Evolutionary conservation across 768 basidiomycete genomes (phyloP), one percentile per base, ranked within the genome.

Genomic region (Galerina sulciceps): DNA sequence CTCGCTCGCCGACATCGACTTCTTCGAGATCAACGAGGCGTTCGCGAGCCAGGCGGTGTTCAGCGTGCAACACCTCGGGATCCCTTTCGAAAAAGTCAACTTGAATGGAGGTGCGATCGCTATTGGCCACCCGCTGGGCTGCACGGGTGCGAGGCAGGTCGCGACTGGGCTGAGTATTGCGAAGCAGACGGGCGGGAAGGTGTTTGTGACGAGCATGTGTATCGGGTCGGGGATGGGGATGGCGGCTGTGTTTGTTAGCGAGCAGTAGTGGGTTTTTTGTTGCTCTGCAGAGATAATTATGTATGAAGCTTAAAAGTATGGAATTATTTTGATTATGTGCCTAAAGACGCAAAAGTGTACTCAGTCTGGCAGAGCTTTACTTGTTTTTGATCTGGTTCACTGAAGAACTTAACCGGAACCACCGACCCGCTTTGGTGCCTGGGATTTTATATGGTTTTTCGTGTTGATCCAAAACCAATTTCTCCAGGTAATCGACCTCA

Each of bases 181-280:
- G 10, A 94, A 87, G 79, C 85, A 92, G 72, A 88, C 85, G 46
- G 83, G 82, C 14, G 80, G 81, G 20, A 89, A 88, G 70, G 76
- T 96, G 61, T 94, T 96, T 63, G 88, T 91, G 34, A 95, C 93
- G 2, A 89, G 86, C 64, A 96, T 96, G 94, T 96, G 94, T 70
- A 88, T 94, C 67, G 93, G 93, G 6, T 85, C 84, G 13, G 92
- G 93, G 20, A 94, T 94, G 91, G 91, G 93, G 37, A 93, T 94
- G 91, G 92, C 92, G 34, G 90, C 86, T 44, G 80, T 94, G 2
- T 90, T 94, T 67, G 90, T 93, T 55, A 91, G 80, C 72, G 93
- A 95, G 81, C 88, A 93, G 65, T 93, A 69, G n/a, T 38, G 23
- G 14, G 3, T 38, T 6, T 6, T 11, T 22, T 23, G 36, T 9